These are phyloP conservation scores for Dendrobium nobile DNA, from an alignment of 106 monocot species.

Conservation along the genomic window DNA sequence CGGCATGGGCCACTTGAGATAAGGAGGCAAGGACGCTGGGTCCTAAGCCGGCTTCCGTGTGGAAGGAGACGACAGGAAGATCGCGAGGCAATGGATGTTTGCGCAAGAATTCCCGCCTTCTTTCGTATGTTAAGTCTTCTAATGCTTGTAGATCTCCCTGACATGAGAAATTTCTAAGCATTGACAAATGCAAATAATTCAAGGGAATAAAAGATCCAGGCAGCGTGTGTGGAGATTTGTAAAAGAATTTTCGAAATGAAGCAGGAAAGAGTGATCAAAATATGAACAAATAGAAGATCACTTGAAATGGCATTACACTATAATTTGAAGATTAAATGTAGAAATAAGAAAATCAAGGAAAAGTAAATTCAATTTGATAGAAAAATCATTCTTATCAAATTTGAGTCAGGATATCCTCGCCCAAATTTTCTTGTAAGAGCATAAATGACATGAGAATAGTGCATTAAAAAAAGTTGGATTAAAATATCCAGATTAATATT, in stretches of 20 bases:
- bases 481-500: too few relatives aligned
- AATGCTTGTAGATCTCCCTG: constrained; percentile 74
- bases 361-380: too few relatives aligned
- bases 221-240: too few relatives aligned
- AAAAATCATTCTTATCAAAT: too few relatives aligned
- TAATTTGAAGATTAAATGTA: neutral
- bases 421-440: too few relatives aligned
- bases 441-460: too few relatives aligned
- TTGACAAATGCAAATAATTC: neutral
- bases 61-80: constrained; percentile 72
- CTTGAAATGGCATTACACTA: neutral
- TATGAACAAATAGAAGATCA: neutral
- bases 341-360: neutral
- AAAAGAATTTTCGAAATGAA: neutral
- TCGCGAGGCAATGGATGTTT: constrained; percentile 58
- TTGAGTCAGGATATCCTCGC: too few relatives aligned
- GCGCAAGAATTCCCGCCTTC: constrained; percentile 46
- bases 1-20: constrained; percentile 71
- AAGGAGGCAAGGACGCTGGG: constrained; percentile 48
- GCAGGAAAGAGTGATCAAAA: neutral
- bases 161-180: neutral
- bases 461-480: too few relatives aligned
- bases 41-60: constrained; percentile 63
- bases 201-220: neutral
- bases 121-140: constrained; percentile 76